These are phyloP conservation scores for Tetraselmis striata DNA, from an alignment of 139 green algal species.

Conservation along the genomic window DNA sequence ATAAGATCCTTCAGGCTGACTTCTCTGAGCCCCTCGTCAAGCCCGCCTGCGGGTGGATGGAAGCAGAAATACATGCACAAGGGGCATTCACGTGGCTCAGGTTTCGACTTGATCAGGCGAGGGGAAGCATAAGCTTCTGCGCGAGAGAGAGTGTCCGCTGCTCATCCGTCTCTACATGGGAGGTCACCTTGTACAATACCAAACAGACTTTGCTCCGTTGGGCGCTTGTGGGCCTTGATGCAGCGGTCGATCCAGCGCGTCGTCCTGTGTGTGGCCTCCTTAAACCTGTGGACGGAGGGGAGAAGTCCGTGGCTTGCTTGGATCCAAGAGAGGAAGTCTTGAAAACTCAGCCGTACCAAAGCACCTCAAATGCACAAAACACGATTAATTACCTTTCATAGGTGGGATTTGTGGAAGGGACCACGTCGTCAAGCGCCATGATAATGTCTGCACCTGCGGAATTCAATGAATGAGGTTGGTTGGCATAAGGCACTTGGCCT, in stretches of 20 bases:
- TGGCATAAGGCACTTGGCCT: background rate
- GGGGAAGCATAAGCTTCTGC: too few species aligned
- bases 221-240: constrained; percentile 76
- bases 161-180: too few species aligned
- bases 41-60: constrained; percentile 48
- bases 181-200: constrained; percentile 65
- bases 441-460: constrained; percentile 85
- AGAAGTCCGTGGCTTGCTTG: too few species aligned
- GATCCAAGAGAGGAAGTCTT: too few species aligned
- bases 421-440: constrained; percentile 95
- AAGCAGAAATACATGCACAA: background rate
- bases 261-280: constrained; percentile 87
- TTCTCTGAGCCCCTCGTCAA: constrained; percentile 61
- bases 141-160: too few species aligned
- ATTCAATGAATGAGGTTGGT: constrained; percentile 6
- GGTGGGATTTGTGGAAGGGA: constrained; percentile 44
- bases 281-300: constrained; percentile 63
- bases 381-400: background rate
- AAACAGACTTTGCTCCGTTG: constrained; percentile 87
- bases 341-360: too few species aligned
- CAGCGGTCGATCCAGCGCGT: constrained; percentile 93
- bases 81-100: too few species aligned
- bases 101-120: too few species aligned
- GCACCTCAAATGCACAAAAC: too few species aligned
- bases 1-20: constrained; percentile 65